Base-by-base conservation (phyloP, 345 rosid genomes). In the Luvunga scandens region DNA sequence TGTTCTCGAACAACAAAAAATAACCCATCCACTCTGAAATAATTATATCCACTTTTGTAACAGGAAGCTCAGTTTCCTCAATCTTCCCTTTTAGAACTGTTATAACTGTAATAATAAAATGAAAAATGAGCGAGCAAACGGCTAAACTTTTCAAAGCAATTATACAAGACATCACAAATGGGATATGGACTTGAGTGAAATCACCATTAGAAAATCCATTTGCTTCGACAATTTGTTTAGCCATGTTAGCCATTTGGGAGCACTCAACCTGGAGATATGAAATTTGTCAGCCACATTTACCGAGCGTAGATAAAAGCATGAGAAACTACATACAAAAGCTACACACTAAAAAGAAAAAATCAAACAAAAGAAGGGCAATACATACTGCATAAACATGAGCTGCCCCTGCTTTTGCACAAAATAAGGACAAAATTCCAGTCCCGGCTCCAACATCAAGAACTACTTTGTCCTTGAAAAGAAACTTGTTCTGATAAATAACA, bases 1-100 rank as follows among this genome's bases (percentile, higher is more conserved):
- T 97, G 73, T 97, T 97, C 88, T 97, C 99, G 71, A 89, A 97
- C 87, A 97, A 81, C 79, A 97, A 81, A 85, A 97, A 97, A 85
- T 97, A 97, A 27, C 98, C 99, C 99, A 94, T 97, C 98, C 98
- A 94, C 91, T 97, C 98, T 50, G 98, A 97, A 76, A 97, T 90
- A 73, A 97, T 97, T 75, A 97, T 90, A 85, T 97, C 99, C 65
- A 97, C 99, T 89, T 93, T 93, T 34, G 84, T 78, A 12, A 86
- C 89, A 1, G 99, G 99, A 45, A 97, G 93, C 84, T 94, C 99
- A 66, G 94, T 86, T 75, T 97, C 99, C 82, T 97, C 99, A 2
- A 97, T 86, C 90, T 97, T 97, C 48, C 99, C 98, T 88, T 94
- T 97, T 87, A 97, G 79, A 85, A 97, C 98, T 4, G 99, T 97